These are phyloP conservation scores for Phytophthora macrochlamydospora DNA, from an alignment of 352 stramenopile species.

Conservation along the genomic window DNA sequence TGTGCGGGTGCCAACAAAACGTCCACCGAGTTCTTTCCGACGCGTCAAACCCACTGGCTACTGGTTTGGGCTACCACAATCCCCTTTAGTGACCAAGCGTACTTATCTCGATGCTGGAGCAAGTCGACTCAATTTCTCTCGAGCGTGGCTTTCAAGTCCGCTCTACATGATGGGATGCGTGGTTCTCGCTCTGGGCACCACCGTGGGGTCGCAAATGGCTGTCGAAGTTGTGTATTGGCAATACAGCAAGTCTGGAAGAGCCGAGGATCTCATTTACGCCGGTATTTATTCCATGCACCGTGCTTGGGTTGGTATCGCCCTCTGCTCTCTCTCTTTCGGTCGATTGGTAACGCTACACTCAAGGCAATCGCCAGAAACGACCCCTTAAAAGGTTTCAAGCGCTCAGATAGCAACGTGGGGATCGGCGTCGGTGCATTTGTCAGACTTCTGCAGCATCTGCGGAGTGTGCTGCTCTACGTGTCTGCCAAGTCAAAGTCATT, in stretches of 20 bases:
- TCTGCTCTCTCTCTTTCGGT: constrained; percentile 7
- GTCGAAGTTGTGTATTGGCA: constrained; percentile 25
- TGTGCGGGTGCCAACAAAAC: background rate
- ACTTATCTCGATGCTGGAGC: constrained; percentile 11
- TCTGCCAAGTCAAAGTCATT: constrained; percentile 10
- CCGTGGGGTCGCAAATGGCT: constrained; percentile 26
- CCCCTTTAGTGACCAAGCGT: background rate
- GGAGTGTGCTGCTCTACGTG: constrained; percentile 6
- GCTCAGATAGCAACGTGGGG: background rate
- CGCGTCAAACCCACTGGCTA: constrained; percentile 2
- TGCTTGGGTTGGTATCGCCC: constrained; percentile 20
- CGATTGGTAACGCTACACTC: background rate
- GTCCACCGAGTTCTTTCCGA: background rate
- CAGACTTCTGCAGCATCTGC: background rate
- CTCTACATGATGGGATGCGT: constrained; percentile 27
- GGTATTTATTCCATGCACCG: constrained; percentile 23
- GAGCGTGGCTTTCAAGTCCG: constrained; percentile 22
- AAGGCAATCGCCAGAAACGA: background rate
- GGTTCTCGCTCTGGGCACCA: constrained; percentile 18
- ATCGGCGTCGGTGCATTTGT: background rate
- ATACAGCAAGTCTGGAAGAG: constrained; percentile 11
- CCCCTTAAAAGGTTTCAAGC: background rate
- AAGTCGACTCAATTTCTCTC: constrained; percentile 13
- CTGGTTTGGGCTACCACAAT: background rate
- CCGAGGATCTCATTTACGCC: constrained; percentile 15